Evolutionary conservation across 1,139 yeast species (phyloP).

Genomic region (Yamadazyma atmosphaerica): DNA sequence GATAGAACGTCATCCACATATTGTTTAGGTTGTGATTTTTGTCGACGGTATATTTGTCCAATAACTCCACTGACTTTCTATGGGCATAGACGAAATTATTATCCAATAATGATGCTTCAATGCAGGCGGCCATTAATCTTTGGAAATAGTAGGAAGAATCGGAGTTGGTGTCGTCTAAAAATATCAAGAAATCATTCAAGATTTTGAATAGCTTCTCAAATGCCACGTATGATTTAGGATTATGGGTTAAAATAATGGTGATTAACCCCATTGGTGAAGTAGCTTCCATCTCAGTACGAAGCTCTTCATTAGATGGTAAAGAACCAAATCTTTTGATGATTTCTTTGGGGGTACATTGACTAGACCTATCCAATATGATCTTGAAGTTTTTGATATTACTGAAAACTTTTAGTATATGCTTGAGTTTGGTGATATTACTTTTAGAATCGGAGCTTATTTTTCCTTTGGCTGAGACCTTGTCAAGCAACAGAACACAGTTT

Average conservation of each 20-base stretch:
- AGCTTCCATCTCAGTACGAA: slow-evolving; percentile 15
- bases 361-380: slow-evolving; percentile 33
- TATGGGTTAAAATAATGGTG: slow-evolving; percentile 51
- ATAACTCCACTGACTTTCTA: slow-evolving; percentile 31
- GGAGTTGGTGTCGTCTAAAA: slow-evolving; percentile 15
- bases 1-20: slow-evolving; percentile 64
- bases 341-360: slow-evolving; percentile 29
- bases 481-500: slow-evolving; percentile 40
- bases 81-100: slow-evolving; percentile 57
- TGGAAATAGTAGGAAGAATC: slow-evolving; percentile 23
- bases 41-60: slow-evolving; percentile 20
- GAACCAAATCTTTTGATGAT: slow-evolving; percentile 26
- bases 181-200: slow-evolving; percentile 37
- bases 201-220: slow-evolving; percentile 43
- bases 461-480: slow-evolving; percentile 16
- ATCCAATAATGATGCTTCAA: slow-evolving; percentile 57
- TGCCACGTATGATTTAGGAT: slow-evolving; percentile 54
- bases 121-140: slow-evolving; percentile 49
- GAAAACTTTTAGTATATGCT: slow-evolving; percentile 33
- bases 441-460: slow-evolving; percentile 13
- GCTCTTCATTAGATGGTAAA: slow-evolving; percentile 14
- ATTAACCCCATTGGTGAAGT: slow-evolving; percentile 29
- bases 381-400: slow-evolving; percentile 34
- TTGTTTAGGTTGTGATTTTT: slow-evolving; percentile 25
- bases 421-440: slow-evolving; percentile 21